phyloP scores from a whole-genome alignment of 83 land plant species.

The Diphasiastrum complanatum region DNA sequence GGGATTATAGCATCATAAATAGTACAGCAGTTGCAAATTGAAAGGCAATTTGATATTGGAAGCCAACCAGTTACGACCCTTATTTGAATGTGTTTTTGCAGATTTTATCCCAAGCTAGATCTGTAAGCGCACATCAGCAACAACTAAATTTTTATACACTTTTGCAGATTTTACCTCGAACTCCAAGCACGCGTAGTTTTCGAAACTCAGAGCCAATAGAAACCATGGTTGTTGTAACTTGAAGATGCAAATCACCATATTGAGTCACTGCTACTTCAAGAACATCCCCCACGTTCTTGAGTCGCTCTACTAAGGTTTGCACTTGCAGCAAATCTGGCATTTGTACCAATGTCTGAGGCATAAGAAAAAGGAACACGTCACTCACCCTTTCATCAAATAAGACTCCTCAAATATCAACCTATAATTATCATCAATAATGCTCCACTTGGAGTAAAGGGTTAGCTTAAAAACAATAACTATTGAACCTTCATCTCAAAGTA shows the following conservation, averaged over 20 bases:
- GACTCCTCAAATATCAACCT: neutral
- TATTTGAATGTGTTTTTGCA: no score
- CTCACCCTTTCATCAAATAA: neutral
- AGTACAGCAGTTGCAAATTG: no score
- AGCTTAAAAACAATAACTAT: no score
- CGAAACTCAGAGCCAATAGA: constrained; percentile 81
- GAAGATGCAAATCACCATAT: constrained; percentile 79
- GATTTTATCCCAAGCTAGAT: no score
- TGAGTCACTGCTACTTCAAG: constrained; percentile 56
- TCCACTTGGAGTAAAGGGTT: no score
- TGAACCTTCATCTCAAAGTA: neutral
- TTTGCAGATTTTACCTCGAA: constrained; percentile 59
- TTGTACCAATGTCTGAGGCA: constrained; percentile 63
- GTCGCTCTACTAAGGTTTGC: constrained; percentile 60
- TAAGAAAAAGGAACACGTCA: neutral
- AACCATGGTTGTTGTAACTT: constrained; percentile 65
- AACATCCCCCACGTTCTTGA: constrained; percentile 72
- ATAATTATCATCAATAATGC: neutral
- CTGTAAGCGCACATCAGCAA: no score
- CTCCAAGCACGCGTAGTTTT: constrained; percentile 67
- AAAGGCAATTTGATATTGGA: no score
- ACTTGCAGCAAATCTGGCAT: constrained; percentile 60
- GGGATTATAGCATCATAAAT: no score
- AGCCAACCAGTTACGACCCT: no score
- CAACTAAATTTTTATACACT: no score